Percentiles rank a stretch among this genome's conserved stretches.
Conservation (phyloP, 805 yeast genomes). For the Metschnikowia arizonensis region DNA sequence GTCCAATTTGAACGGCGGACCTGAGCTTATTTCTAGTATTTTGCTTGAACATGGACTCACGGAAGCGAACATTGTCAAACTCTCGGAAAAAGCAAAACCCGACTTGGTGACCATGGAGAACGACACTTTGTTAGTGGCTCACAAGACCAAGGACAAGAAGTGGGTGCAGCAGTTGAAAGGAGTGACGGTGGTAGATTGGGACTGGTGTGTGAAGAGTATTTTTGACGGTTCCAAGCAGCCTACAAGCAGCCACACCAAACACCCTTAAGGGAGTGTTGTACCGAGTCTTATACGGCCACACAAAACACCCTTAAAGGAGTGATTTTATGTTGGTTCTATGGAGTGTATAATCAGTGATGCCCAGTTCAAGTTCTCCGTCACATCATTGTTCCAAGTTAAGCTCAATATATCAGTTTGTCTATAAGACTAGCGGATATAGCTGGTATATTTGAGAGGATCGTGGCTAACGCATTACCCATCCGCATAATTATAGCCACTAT, state of each 20-base stretch:
- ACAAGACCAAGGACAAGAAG: slow-evolving; percentile 33
- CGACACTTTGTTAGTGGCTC: slow-evolving; percentile 26
- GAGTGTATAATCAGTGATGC: no score
- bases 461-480: no score
- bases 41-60: slow-evolving; percentile 57
- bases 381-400: no score
- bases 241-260: neutral
- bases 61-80: slow-evolving; percentile 23
- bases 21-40: slow-evolving; percentile 51
- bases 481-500: no score
- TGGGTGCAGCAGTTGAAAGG: slow-evolving; percentile 7
- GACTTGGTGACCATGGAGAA: slow-evolving; percentile 17
- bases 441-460: no score
- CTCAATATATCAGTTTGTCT: no score
- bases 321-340: no score
- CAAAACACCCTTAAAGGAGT: no score
- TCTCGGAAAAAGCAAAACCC: slow-evolving; percentile 13
- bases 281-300: no score
- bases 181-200: slow-evolving; percentile 53
- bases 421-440: no score
- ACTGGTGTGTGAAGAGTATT: slow-evolving; percentile 57
- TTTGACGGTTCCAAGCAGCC: slow-evolving; percentile 29
- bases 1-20: slow-evolving; percentile 56
- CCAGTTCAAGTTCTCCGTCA: no score
- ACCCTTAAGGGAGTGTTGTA: no score